These are phyloP conservation scores for Kodamaea restingae DNA, from an alignment of 805 yeast genomes.

Conservation along the genomic window DNA sequence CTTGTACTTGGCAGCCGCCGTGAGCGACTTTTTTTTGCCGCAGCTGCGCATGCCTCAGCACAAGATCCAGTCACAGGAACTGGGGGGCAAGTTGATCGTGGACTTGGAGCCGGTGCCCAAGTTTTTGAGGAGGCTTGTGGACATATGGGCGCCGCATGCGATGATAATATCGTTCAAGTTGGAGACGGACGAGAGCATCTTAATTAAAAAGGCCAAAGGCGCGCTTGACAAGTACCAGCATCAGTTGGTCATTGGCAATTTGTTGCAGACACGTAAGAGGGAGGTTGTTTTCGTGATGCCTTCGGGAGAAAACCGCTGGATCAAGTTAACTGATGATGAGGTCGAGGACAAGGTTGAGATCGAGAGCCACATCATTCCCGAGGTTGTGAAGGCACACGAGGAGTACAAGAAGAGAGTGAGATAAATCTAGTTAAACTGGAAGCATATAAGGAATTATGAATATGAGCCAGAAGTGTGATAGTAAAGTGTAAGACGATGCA, in stretches of 20 bases:
- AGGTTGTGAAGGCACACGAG: constrained; percentile 60
- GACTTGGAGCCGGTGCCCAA: constrained; percentile 96
- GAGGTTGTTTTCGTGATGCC: constrained; percentile 82
- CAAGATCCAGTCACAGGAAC: constrained; percentile 80
- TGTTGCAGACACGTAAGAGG: constrained; percentile 80
- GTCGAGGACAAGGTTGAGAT: constrained; percentile 50
- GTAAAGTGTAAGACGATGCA: too few relatives aligned
- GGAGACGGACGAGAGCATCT: constrained; percentile 75
- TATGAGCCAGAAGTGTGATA: too few relatives aligned
- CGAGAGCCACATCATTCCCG: constrained; percentile 78
- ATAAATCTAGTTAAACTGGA: too few relatives aligned
- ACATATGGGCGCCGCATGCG: constrained; percentile 91
- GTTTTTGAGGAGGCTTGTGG: constrained; percentile 80
- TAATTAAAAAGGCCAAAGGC: constrained; percentile 68
- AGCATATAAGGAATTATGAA: too few relatives aligned
- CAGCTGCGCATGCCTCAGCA: constrained; percentile 83
- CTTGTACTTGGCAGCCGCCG: constrained; percentile 95
- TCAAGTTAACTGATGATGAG: constrained; percentile 43
- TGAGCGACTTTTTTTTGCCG: constrained; percentile 93
- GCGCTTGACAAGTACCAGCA: constrained; percentile 87
- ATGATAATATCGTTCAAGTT: constrained; percentile 93
- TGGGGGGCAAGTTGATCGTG: constrained; percentile 70
- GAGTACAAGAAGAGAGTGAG: constrained; percentile 39
- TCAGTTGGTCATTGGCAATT: constrained; percentile 91
- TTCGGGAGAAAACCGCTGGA: constrained; percentile 45